Conservation (phyloP, 176 grass and related monocot genomes). For the sorghum (Sorghum bicolor) region DNA sequence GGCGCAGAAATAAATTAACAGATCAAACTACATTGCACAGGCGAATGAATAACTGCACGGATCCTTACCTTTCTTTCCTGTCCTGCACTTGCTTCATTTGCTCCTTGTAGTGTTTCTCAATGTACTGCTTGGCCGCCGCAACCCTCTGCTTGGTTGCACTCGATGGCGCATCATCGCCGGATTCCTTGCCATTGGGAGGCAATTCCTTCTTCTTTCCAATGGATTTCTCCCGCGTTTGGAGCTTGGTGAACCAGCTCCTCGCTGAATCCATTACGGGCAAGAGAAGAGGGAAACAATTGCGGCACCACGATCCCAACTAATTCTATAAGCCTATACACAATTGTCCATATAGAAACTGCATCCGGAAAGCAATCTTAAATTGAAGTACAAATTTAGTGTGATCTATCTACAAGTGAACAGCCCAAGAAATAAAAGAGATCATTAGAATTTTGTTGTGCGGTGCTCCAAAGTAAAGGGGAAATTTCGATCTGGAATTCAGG, state of each 20-base stretch:
- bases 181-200: conserved; percentile 67
- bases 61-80: conserved; percentile 74
- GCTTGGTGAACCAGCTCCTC: conserved; percentile 91
- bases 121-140: conserved; percentile 81
- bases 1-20: too few relatives aligned
- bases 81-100: conserved; percentile 90
- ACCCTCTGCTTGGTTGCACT: conserved; percentile 82
- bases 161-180: conserved; percentile 57
- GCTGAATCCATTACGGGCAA: conserved; percentile 66
- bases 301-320: background rate
- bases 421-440: background rate
- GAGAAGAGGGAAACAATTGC: background rate
- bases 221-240: conserved; percentile 86
- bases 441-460: conserved; percentile 7
- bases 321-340: conserved; percentile 14
- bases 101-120: conserved; percentile 98
- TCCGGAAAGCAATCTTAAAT: background rate
- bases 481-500: conserved; percentile 21
- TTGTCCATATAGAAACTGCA: conserved; percentile 8
- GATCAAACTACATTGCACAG: too few relatives aligned
- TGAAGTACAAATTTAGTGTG: background rate
- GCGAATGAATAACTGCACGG: too few relatives aligned
- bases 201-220: conserved; percentile 73
- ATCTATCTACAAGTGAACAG: conserved; percentile 7
- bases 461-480: conserved; percentile 20